phyloP scores from a whole-genome alignment of 78 protist genomes.

The Tieghemostelium lacteum region DNA sequence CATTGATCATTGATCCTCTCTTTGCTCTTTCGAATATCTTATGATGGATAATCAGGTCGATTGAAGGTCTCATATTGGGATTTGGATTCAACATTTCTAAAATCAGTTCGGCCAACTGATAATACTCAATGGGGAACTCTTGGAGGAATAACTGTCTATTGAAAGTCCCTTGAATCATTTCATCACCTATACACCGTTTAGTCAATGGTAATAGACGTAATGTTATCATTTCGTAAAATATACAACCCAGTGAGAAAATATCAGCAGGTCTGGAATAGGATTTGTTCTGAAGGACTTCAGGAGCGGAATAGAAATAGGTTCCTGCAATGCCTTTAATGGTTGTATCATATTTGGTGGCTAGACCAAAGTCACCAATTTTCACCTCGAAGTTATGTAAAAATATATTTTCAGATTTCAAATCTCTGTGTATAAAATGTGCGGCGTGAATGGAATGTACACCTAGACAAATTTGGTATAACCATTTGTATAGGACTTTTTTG shows the following conservation, averaged over 20 bases:
- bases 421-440: conserved; percentile 38
- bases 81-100: conserved; percentile 28
- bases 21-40: conserved; percentile 25
- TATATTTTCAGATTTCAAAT: conserved; percentile 45
- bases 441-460: conserved; percentile 48
- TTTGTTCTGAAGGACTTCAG: conserved; percentile 35
- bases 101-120: conserved; percentile 19
- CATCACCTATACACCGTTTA: conserved; percentile 45
- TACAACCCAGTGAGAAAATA: conserved; percentile 66
- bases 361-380: conserved; percentile 69
- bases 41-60: conserved; percentile 45
- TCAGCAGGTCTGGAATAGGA: conserved; percentile 45
- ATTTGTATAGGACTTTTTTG: conserved; percentile 6
- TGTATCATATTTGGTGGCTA: conserved; percentile 32
- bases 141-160: conserved; percentile 1
- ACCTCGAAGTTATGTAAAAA: neutral
- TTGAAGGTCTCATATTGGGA: conserved; percentile 44
- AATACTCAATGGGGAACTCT: conserved; percentile 14
- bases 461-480: conserved; percentile 51
- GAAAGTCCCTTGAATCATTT: conserved; percentile 37
- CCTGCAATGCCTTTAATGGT: conserved; percentile 46
- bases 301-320: conserved; percentile 38
- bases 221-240: conserved; percentile 55
- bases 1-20: neutral
- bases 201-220: conserved; percentile 37